Conservation (phyloP, 163 green algal species). For the Scenedesmus sp. region DNA sequence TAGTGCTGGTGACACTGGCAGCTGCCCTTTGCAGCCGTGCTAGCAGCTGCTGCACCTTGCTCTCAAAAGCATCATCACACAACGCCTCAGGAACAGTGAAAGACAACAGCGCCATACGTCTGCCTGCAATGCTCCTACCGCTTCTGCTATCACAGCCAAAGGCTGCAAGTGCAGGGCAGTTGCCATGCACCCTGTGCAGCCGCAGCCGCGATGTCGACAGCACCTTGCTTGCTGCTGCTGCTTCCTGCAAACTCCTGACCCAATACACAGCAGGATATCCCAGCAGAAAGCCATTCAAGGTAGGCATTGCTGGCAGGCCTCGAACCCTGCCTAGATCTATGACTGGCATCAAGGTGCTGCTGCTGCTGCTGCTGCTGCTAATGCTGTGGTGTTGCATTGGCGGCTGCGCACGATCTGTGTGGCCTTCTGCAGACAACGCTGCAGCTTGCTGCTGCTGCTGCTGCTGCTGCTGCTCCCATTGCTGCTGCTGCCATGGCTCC, state of each 20-base stretch:
- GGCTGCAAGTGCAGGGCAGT: background rate
- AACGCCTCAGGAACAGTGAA: conserved; percentile 38
- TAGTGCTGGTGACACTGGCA: no score
- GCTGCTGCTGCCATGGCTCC: conserved; percentile 25
- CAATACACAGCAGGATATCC: conserved; percentile 68
- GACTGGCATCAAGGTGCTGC: background rate
- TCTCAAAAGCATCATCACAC: background rate
- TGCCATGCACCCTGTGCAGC: background rate
- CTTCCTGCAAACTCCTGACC: conserved; percentile 13
- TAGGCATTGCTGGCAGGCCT: conserved; percentile 69
- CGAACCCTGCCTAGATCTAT: conserved; percentile 43
- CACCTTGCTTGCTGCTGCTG: conserved; percentile 17
- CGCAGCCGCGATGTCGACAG: conserved; percentile 21
- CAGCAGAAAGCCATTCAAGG: conserved; percentile 73
- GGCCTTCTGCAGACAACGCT: background rate
- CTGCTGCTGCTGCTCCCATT: background rate
- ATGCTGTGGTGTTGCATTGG: background rate
- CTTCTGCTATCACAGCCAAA: background rate
- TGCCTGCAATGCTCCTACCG: background rate
- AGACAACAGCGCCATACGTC: conserved; percentile 9
- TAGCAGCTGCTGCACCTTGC: background rate
- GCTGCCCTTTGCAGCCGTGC: background rate
- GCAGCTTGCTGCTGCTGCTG: background rate
- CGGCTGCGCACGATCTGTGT: background rate
- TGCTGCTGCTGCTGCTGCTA: background rate